Evolutionary conservation across 306 rosid genomes (phyloP).

Genomic region (Inga oerstediana): DNA sequence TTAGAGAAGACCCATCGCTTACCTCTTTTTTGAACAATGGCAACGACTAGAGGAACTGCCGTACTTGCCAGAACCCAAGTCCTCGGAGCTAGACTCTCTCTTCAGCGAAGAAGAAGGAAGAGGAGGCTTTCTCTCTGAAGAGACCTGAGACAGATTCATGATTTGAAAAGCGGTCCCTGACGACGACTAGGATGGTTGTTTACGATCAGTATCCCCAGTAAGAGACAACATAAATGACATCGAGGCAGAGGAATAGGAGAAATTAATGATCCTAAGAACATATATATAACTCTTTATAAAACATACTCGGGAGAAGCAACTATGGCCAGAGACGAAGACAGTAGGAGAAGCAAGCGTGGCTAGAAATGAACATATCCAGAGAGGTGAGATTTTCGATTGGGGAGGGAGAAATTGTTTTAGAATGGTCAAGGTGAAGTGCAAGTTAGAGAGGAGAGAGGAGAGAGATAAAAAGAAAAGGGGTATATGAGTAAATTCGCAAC

Average conservation of each 20-base stretch:
- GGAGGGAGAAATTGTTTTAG: too few relatives aligned
- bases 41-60: slow-evolving; percentile 68
- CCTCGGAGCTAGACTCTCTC: slow-evolving; percentile 80
- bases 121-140: slow-evolving; percentile 73
- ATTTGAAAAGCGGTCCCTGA: slow-evolving; percentile 62
- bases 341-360: too few relatives aligned
- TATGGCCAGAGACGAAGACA: too few relatives aligned
- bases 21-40: slow-evolving; percentile 90
- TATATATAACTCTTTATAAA: too few relatives aligned
- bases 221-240: slow-evolving; percentile 67
- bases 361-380: too few relatives aligned
- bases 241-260: slow-evolving; percentile 55
- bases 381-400: too few relatives aligned
- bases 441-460: too few relatives aligned
- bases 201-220: slow-evolving; percentile 63
- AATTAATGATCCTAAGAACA: slow-evolving; percentile 39
- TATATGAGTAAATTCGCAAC: too few relatives aligned
- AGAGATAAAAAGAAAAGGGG: too few relatives aligned
- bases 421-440: too few relatives aligned
- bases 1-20: not conserved
- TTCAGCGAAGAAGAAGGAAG: slow-evolving; percentile 67
- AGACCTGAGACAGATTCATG: slow-evolving; percentile 61
- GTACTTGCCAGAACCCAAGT: slow-evolving; percentile 69
- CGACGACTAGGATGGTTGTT: slow-evolving; percentile 59
- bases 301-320: too few relatives aligned